Percentiles rank a stretch among this genome's conserved stretches.
Conservation (phyloP, 1,284 basidiomycete species). For the Fomitopsis palustris region DNA sequence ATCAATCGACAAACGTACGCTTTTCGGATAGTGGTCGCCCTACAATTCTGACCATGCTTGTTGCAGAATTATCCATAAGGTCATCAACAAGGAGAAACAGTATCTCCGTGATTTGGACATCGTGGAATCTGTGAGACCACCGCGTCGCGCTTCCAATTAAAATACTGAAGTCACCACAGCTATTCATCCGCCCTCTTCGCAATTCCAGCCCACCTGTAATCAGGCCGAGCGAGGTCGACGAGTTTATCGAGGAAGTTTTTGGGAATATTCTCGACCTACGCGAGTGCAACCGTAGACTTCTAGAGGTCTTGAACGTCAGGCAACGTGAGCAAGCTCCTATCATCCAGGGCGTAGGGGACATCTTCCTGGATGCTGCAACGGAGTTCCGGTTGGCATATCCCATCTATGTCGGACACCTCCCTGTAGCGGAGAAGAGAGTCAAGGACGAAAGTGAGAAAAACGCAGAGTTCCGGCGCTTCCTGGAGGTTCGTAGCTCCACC, state of each 20-base stretch:
- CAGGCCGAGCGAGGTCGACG: slow-evolving; percentile 58
- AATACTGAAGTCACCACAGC: slow-evolving; percentile 29
- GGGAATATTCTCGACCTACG: slow-evolving; percentile 84
- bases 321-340: slow-evolving; percentile 87
- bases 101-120: slow-evolving; percentile 88
- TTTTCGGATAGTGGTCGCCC: background rate
- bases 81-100: slow-evolving; percentile 87
- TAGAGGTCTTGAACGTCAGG: slow-evolving; percentile 84
- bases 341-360: slow-evolving; percentile 85
- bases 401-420: slow-evolving; percentile 81
- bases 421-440: slow-evolving; percentile 81
- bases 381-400: slow-evolving; percentile 89
- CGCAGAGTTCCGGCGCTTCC: slow-evolving; percentile 77
- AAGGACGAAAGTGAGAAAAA: slow-evolving; percentile 85
- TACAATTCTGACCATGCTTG: background rate
- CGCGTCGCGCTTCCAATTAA: background rate
- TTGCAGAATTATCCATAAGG: slow-evolving; percentile 83
- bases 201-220: slow-evolving; percentile 73
- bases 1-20: slow-evolving; percentile 79
- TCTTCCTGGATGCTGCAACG: slow-evolving; percentile 85
- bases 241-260: slow-evolving; percentile 86
- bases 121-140: slow-evolving; percentile 61
- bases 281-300: slow-evolving; percentile 75
- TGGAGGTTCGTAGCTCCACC: slow-evolving; percentile 63
- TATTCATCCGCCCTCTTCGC: slow-evolving; percentile 80